A percentile compares a stretch with the other conserved stretches of the same genome.
Evolutionary conservation across 1,284 basidiomycete genomes (phyloP).

Genomic region (Ustilago sp.): DNA sequence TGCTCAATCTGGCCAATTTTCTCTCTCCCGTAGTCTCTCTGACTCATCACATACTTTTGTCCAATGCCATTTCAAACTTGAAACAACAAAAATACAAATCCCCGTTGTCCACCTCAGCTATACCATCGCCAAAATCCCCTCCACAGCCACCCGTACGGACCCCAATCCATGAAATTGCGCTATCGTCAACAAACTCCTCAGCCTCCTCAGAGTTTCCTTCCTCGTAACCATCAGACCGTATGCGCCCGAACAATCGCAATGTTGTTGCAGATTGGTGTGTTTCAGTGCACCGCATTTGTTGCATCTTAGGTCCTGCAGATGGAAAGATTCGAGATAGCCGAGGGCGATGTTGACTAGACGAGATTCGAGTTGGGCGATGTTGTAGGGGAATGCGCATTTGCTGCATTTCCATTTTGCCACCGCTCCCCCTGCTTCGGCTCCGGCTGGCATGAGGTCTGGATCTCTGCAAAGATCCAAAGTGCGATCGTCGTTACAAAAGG

Average conservation of each 20-base stretch:
- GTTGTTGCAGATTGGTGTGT: conserved; percentile 84
- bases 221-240: conserved; percentile 58
- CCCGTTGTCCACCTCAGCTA: background rate
- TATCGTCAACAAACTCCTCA: conserved; percentile 49
- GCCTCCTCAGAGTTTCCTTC: conserved; percentile 55
- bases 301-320: conserved; percentile 86
- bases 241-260: conserved; percentile 83
- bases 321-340: conserved; percentile 79
- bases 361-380: conserved; percentile 85
- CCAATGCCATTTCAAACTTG: background rate
- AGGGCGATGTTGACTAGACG: conserved; percentile 83
- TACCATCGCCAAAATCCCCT: conserved; percentile 28
- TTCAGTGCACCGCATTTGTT: conserved; percentile 88
- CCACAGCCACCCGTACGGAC: conserved; percentile 15
- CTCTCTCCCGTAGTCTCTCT: too few relatives aligned
- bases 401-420: conserved; percentile 68
- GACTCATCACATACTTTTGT: too few relatives aligned
- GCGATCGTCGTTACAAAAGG: conserved; percentile 86
- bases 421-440: conserved; percentile 9
- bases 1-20: too few relatives aligned
- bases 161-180: conserved; percentile 52
- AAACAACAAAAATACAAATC: background rate
- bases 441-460: conserved; percentile 79
- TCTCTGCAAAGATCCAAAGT: conserved; percentile 98
- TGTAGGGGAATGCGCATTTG: conserved; percentile 86